A percentile compares a stretch with the other conserved stretches of the same genome.
These are phyloP conservation scores for Rachicladosporium sp. DNA, from an alignment of 2,329 filamentous ascomycete species.

Conservation along the genomic window DNA sequence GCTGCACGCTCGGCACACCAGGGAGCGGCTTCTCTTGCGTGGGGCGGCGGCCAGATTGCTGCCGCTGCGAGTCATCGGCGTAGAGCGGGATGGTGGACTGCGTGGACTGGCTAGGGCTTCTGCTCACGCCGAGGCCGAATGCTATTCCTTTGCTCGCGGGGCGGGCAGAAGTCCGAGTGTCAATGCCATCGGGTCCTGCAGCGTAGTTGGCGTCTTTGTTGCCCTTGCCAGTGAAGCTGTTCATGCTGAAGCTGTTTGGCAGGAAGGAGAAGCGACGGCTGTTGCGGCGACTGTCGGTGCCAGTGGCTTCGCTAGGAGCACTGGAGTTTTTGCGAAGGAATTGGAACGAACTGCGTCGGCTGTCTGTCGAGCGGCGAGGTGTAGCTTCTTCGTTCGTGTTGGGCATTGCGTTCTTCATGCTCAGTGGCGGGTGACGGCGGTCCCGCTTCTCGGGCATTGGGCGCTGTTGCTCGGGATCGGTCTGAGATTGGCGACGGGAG, in stretches of 20 bases:
- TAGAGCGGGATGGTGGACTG: constrained; percentile 31
- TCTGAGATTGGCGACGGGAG: constrained; percentile 21
- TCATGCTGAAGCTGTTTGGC: constrained; percentile 36
- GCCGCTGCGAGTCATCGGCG: constrained; percentile 26
- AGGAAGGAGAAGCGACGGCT: constrained; percentile 39
- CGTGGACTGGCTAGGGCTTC: constrained; percentile 34
- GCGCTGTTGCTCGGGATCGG: constrained; percentile 24
- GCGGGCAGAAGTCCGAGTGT: constrained; percentile 10
- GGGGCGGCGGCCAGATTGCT: constrained; percentile 9
- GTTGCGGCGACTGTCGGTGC: constrained; percentile 22
- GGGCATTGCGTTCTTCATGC: constrained; percentile 65
- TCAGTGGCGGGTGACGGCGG: constrained; percentile 75
- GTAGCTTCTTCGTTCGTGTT: constrained; percentile 43
- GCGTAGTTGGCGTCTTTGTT: constrained; percentile 17
- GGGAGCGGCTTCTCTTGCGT: constrained; percentile 19
- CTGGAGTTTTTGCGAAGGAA: constrained; percentile 37
- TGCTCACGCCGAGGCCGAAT: constrained; percentile 31
- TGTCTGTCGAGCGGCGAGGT: constrained; percentile 36
- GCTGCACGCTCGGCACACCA: constrained; percentile 8
- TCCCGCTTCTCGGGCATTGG: constrained; percentile 45
- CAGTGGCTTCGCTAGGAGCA: constrained; percentile 15
- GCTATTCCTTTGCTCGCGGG: constrained; percentile 27
- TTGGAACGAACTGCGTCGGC: constrained; percentile 37
- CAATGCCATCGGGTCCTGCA: constrained; percentile 18
- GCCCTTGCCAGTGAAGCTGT: constrained; percentile 27